These are phyloP conservation scores for Coriolopsis trogii DNA, from an alignment of 1,284 basidiomycete species.

Conservation along the genomic window DNA sequence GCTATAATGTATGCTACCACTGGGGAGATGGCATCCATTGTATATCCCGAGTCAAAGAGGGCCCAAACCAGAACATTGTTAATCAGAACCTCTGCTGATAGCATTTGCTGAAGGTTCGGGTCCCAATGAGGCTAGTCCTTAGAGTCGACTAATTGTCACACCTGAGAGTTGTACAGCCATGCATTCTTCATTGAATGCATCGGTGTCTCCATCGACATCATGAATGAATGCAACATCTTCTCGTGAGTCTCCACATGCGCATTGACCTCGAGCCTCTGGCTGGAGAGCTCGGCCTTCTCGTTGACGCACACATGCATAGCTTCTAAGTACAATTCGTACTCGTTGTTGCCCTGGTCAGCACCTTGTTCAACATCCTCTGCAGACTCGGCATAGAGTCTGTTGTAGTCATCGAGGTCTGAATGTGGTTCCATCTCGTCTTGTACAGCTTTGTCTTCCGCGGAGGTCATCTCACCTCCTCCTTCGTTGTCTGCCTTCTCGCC, in stretches of 20 bases:
- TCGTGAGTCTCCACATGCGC: neutral
- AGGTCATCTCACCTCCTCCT: no score
- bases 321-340: no score
- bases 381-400: no score
- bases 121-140: neutral
- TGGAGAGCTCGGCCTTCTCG: no score
- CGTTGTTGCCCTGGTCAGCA: no score
- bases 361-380: no score
- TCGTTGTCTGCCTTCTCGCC: no score
- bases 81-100: slow-evolving; percentile 9
- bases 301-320: no score
- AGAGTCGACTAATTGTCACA: neutral
- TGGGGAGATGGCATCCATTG: slow-evolving; percentile 25
- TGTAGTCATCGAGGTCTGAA: no score
- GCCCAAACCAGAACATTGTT: slow-evolving; percentile 23
- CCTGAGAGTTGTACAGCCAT: slow-evolving; percentile 5
- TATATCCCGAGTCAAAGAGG: slow-evolving; percentile 30
- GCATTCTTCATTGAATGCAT: neutral
- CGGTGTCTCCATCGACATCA: neutral
- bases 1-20: slow-evolving; percentile 21
- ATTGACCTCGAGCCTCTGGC: neutral
- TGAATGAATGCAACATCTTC: neutral
- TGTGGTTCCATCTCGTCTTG: no score
- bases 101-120: neutral
- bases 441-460: no score